Base-by-base conservation (phyloP, 2,329 filamentous ascomycete species). In the Rhytidhysteron rufulum region DNA sequence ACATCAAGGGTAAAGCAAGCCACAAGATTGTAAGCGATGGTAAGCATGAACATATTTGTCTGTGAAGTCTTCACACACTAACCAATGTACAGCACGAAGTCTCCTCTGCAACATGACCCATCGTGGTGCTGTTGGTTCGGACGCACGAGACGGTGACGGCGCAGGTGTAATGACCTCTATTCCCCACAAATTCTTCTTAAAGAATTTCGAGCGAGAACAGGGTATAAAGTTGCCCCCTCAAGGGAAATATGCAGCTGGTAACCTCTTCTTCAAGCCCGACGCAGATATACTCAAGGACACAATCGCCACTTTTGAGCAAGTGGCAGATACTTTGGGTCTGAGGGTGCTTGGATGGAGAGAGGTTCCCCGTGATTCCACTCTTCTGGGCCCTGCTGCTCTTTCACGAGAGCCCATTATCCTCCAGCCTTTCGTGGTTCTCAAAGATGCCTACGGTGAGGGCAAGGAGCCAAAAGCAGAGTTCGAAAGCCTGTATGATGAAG, bases 81-180 rank as follows among this genome's bases (percentile, higher is more conserved):
- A 48, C 31, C 42, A 34, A 10, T 27, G n/a, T 49, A 22, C 57
- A 93, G 88, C 90, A 53, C 86, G 88, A 53, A 95, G 90, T 70
- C 78, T 98, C 47, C 83, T 98, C 49, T 98, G 93, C 79, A 97
- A 98, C 79, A 98, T 98, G 93, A 97, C 93, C 77, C 93, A 98
- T 77, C 86, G 93, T 67, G 93, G 93, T 77, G 93, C 93, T 50
- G 91, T 97, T 57, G 93, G 93, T 56, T 97, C 93, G 45, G 93
- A 98, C 75, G 89, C 89, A 62, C 86, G 93, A 76, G 93, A 98
- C 66, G 93, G 93, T 66, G 93, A 98, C 67, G 93, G 93, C 67
- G 93, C 93, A 58, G 93, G 93, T 80, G 91, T 97, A 63, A 98
- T 98, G 93, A 97, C 91, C 53, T 96, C 90, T 45, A 95, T 98